Evolutionary conservation across 2,329 filamentous ascomycete genomes (phyloP), one percentile per base, ranked within the genome.

Genomic region (Pleomassaria siparia): DNA sequence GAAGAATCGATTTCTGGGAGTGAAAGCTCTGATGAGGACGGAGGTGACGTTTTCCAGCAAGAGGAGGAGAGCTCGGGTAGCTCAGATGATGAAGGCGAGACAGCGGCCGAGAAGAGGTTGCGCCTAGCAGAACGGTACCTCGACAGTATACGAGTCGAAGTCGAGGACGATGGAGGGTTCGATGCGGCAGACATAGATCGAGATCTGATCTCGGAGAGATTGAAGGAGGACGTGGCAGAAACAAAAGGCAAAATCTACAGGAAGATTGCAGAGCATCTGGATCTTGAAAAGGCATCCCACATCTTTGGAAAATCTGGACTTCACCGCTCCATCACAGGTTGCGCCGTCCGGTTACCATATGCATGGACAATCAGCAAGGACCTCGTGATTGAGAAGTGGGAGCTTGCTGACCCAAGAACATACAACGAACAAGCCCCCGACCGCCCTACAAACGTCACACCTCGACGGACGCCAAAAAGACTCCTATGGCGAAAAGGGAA

Each of bases 161-260:
- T 77, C 21, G 71, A 78, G 48, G 87, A 95, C 59, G 87, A 90
- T 55, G 81, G 80, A 44, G 94, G 91, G 30, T 99, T 97, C 65
- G 91, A 99, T 72, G 94, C 94, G 7, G 91, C 87, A 59, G 89
- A 97, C 44, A 88, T 99, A 49, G 94, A 97, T 73, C 81, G 87
- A 49, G 94, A 99, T 66, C 76, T 96, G 60, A 91, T 99, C 62
- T 91, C 92, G 33, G 89, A 95, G 70, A 45, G 67, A 25, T 76
- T 99, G 60, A 85, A 92, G 71, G 90, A 96, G 73, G 94, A 97
- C 68, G 89, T 94, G 35, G 84, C 94, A 43, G 94, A 96, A 74
- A 83, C 84, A 46, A 96, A 96, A 74, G 94, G 94, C 48, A 87
- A 87, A 60, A 81, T 96, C 41, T 97, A 96, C 74, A 83, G 90